Evolutionary conservation across 129 eudicot species (phyloP).

Genomic region (Cynara cardunculus): DNA sequence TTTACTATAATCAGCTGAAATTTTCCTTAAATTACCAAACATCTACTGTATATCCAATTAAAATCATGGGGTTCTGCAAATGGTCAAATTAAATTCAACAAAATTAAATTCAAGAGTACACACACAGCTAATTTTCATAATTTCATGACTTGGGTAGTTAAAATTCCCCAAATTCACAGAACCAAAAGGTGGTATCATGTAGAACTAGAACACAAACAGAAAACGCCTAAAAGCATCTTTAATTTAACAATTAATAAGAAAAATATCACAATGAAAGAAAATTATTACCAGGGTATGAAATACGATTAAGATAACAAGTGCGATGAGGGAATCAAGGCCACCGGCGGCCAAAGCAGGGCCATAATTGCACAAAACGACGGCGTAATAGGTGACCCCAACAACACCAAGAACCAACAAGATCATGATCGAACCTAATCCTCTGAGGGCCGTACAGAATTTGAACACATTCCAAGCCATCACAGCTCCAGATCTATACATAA

Average conservation of each 20-base stretch:
- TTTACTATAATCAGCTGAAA: neutral
- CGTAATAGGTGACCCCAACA: constrained; percentile 91
- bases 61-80: neutral
- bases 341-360: constrained; percentile 73
- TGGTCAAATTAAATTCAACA: neutral
- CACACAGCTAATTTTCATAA: neutral
- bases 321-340: constrained; percentile 64
- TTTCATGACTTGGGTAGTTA: neutral
- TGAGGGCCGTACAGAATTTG: constrained; percentile 87
- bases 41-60: constrained; percentile 5
- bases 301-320: constrained; percentile 53
- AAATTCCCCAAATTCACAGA: neutral
- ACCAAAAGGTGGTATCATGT: neutral
- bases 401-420: constrained; percentile 86
- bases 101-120: neutral
- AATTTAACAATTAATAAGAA: neutral
- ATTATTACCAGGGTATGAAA: constrained; percentile 69
- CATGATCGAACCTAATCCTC: constrained; percentile 96
- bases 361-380: constrained; percentile 80
- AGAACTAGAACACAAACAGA: constrained; percentile 1
- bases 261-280: neutral
- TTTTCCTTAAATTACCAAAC: constrained; percentile 23
- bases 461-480: constrained; percentile 99
- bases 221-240: neutral
- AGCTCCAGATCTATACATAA: constrained; percentile 94